Evolutionary conservation across 345 rosid genomes (phyloP).

Genomic region (Ailanthus altissimus): DNA sequence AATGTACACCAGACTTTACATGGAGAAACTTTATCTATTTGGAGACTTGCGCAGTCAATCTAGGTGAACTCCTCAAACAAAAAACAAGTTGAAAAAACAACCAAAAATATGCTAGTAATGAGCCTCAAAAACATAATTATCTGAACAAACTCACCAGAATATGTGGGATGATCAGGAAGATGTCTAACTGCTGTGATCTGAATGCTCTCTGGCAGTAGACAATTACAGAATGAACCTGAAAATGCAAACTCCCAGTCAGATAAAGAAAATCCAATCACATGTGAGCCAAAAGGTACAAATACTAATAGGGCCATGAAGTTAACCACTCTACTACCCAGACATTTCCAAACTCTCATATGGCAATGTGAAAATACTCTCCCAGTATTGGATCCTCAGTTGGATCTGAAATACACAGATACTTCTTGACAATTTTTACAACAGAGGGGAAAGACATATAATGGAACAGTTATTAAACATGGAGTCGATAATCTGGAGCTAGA

Average conservation of each 20-base stretch:
- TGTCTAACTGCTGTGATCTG: conserved; percentile 77
- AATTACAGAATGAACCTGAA: conserved; percentile 94
- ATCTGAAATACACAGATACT: neutral
- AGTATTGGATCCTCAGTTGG: neutral
- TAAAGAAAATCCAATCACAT: neutral
- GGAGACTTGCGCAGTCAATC: neutral
- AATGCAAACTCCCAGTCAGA: conserved; percentile 34
- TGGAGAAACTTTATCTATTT: neutral
- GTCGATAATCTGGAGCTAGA: neutral
- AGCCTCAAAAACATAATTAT: conserved; percentile 9
- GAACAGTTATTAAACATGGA: neutral
- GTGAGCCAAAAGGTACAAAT: conserved; percentile 9
- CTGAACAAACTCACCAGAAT: conserved; percentile 57
- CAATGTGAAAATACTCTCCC: neutral
- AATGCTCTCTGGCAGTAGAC: conserved; percentile 86
- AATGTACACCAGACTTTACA: neutral
- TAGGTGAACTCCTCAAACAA: neutral
- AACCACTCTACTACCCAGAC: neutral
- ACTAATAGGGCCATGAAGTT: neutral
- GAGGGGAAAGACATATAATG: neutral
- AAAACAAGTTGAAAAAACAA: neutral
- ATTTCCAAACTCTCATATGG: neutral
- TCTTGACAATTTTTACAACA: neutral
- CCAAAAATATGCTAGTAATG: neutral
- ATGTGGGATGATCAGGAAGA: conserved; percentile 69